Base-by-base conservation (phyloP, 306 rosid genomes). In the Trifolium pratense region DNA sequence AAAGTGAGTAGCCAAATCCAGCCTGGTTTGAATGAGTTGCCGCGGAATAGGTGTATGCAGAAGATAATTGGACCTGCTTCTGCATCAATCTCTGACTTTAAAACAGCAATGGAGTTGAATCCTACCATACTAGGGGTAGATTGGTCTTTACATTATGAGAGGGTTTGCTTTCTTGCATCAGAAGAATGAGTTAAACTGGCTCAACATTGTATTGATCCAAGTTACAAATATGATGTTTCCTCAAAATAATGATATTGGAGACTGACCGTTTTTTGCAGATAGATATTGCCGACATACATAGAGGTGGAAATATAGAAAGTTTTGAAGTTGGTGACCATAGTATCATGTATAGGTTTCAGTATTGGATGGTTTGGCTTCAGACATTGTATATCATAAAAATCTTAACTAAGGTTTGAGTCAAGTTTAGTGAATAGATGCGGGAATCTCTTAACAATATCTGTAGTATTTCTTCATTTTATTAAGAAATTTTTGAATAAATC, bases 91-190 rank as follows among this genome's bases (percentile, higher is more conserved):
- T 61, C 88, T 71, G 92, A 87, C 57, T 85, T 89, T 46, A 84
- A 68, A 84, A 70, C 84, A 34, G 87, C 92, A 67, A 62, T 82
- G 64, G 89, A 89, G 80, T 23, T 85, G 85, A 87, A 84, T 75
- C 92, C 92, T 78, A 60, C 16, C 32, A 5, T 86, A 74, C 87
- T 89, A 26, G 92, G 95, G 59, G 78, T 73, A 89, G 87, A 88
- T 66, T 88, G 95, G 91, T 68, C 94, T 3, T 62, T 63, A 17
- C 74, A 76, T 56, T 75, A 84, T 49, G 97, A 91, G 82, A 88
- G 76, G 83, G 25, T 82, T 66, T 78, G 80, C 55, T 70, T 82
- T 69, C 78, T 63, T 25, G 83, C 79, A 15, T 83, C 64, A 57
- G 84, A 79, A 70, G 80, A 78, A 60, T 78, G 78, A 79, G 31